These are phyloP conservation scores for Trametes pubescens DNA, from an alignment of 1,284 basidiomycete genomes.

Conservation along the genomic window DNA sequence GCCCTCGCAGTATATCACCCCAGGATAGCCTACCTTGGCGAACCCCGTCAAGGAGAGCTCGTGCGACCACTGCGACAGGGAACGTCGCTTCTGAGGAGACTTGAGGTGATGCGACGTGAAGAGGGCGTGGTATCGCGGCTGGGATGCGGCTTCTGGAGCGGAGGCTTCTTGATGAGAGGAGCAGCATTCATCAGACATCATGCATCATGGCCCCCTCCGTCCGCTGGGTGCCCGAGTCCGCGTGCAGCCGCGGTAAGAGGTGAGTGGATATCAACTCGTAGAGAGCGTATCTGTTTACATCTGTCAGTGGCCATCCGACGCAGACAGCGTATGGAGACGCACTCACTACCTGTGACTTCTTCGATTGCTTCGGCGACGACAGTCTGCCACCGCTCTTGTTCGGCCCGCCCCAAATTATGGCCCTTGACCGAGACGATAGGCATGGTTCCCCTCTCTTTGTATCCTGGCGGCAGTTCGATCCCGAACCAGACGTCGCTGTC, in stretches of 20 bases:
- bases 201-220: not conserved
- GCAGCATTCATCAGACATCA: not conserved
- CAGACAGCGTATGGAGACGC: conserved; percentile 37
- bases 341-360: conserved; percentile 57
- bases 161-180: not conserved
- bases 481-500: conserved; percentile 51
- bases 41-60: conserved; percentile 68
- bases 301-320: not conserved
- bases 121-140: conserved; percentile 60
- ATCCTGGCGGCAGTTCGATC: conserved; percentile 42
- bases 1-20: conserved; percentile 76
- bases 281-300: conserved; percentile 58
- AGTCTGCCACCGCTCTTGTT: conserved; percentile 62
- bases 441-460: conserved; percentile 6
- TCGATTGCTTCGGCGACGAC: conserved; percentile 52
- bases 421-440: conserved; percentile 54
- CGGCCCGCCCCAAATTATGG: conserved; percentile 51
- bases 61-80: conserved; percentile 66
- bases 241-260: conserved; percentile 65
- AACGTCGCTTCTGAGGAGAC: conserved; percentile 72
- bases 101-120: conserved; percentile 80
- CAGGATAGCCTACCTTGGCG: conserved; percentile 78
- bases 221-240: conserved; percentile 31
- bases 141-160: not conserved
- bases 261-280: conserved; percentile 66